phyloP scores from a whole-genome alignment of 1,284 basidiomycete genomes.

The Athelia psychrophila region DNA sequence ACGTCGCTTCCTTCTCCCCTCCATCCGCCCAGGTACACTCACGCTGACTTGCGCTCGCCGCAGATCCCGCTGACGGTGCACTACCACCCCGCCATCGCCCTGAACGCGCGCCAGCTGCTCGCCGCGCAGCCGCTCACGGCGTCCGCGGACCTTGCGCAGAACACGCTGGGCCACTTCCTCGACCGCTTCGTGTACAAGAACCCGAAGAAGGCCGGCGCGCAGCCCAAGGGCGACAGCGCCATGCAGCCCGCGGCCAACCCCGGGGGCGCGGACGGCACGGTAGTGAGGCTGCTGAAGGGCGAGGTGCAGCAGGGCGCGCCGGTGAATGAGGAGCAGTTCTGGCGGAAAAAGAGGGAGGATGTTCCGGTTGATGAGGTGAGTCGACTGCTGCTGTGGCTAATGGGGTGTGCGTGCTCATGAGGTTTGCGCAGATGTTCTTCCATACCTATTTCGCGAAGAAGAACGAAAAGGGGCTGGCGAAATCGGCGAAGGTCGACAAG shows the following conservation, averaged over 20 bases:
- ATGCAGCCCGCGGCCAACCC: conserved; percentile 94
- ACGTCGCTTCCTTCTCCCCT: conserved; percentile 20
- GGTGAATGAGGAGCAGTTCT: conserved; percentile 83
- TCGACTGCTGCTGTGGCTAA: not conserved
- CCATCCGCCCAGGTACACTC: not conserved
- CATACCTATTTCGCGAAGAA: conserved; percentile 67
- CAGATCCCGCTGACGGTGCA: conserved; percentile 81
- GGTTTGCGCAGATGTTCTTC: conserved; percentile 55
- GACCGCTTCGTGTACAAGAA: conserved; percentile 93
- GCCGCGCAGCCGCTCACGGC: conserved; percentile 70
- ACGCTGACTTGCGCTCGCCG: not conserved
- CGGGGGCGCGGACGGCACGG: conserved; percentile 50
- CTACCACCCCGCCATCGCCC: conserved; percentile 89
- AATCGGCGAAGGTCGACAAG: conserved; percentile 38
- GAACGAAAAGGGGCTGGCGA: conserved; percentile 47
- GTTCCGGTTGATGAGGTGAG: conserved; percentile 83
- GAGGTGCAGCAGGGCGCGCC: conserved; percentile 41
- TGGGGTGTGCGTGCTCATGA: too few species aligned
- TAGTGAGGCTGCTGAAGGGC: conserved; percentile 74
- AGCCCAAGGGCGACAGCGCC: conserved; percentile 75
- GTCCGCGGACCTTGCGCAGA: conserved; percentile 86
- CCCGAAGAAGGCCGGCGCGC: conserved; percentile 72
- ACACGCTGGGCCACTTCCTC: conserved; percentile 91
- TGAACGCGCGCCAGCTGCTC: conserved; percentile 86
- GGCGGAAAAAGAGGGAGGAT: conserved; percentile 69